Conservation (phyloP, 2,329 filamentous ascomycete genomes). For the Huntiella savannae region DNA sequence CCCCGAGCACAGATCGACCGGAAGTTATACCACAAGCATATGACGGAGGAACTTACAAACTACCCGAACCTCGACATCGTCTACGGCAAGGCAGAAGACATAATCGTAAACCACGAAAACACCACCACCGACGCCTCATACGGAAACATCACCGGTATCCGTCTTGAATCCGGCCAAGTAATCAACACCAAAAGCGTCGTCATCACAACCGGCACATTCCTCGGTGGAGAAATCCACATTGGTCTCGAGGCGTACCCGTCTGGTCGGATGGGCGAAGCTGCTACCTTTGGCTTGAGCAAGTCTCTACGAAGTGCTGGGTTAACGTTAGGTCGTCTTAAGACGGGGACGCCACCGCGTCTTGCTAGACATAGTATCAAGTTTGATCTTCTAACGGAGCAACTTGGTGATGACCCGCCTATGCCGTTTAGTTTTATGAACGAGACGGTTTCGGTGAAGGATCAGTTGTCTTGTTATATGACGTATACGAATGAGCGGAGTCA, state of each 20-base stretch:
- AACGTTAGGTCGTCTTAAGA: conserved; percentile 76
- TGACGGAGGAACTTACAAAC: conserved; percentile 64
- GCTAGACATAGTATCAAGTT: conserved; percentile 71
- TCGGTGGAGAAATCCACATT: conserved; percentile 93
- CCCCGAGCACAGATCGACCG: conserved; percentile 92
- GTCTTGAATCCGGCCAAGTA: conserved; percentile 71
- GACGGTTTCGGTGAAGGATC: conserved; percentile 55
- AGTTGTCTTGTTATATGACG: conserved; percentile 73
- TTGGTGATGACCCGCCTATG: conserved; percentile 65
- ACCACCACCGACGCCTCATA: conserved; percentile 32
- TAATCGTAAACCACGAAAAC: conserved; percentile 36
- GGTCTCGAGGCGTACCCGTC: conserved; percentile 69
- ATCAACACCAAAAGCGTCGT: conserved; percentile 66
- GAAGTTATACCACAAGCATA: conserved; percentile 69
- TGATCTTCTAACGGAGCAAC: conserved; percentile 47
- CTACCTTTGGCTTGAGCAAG: conserved; percentile 81
- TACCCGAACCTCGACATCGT: conserved; percentile 69
- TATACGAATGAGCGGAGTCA: conserved; percentile 73
- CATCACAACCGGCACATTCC: conserved; percentile 90
- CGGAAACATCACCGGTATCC: conserved; percentile 54
- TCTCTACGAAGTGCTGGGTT: conserved; percentile 80
- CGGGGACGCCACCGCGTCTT: conserved; percentile 79
- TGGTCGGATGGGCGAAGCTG: conserved; percentile 82
- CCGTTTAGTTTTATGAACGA: conserved; percentile 87
- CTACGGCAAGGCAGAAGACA: conserved; percentile 78